Evolutionary conservation across 176 grass and related monocot species (phyloP), one percentile per base, ranked within the genome.

Genomic region (Bonia amplexicaulis): DNA sequence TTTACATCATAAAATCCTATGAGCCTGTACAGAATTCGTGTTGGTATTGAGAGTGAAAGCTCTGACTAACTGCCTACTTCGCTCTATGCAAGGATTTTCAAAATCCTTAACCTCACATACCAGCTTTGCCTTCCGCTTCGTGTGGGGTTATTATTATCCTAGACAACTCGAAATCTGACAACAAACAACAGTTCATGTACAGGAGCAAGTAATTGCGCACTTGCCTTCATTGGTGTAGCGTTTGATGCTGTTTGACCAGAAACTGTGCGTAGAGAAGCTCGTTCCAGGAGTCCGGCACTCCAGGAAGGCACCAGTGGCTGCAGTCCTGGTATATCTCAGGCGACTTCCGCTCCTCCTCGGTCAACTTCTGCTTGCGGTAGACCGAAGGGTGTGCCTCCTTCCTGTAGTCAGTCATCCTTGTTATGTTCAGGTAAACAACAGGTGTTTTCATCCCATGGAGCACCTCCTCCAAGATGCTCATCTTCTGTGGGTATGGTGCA

Each of bases 331-430:
- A 94, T 51, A 75, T 93, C 83, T 91, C 91, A 0, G 91, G 91
- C 1, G 80, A 78, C 67, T 84, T 88, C 63, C 89, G 73, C 82
- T 96, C 94, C 79, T 91, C 91, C 2, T 93, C 85, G 2, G 74
- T 88, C 15, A 90, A 14, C 44, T 90, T 82, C 45, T 92, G 90
- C 87, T 90, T 92, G 77, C 90, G 87, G n/a, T 91, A 96, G 64
- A 96, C 65, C 17, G 96, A 99, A 72, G 96, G 96, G 65, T 99
- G 96, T 7, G 80, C 96, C 69, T 99, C 96, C 87, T 99, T 99
- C 66, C 96, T 85, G 87, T 99, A 96, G 85, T 96, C 96, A 29
- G 93, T 92, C 96, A 99, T 96, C 74, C 90, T 86, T 71, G 96
- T 99, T 20, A 99, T 91, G 84, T 99, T 99, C 46, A 99, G 70